Conservation (phyloP, 495 filamentous ascomycete species). For the Trichoderma reesei region DNA sequence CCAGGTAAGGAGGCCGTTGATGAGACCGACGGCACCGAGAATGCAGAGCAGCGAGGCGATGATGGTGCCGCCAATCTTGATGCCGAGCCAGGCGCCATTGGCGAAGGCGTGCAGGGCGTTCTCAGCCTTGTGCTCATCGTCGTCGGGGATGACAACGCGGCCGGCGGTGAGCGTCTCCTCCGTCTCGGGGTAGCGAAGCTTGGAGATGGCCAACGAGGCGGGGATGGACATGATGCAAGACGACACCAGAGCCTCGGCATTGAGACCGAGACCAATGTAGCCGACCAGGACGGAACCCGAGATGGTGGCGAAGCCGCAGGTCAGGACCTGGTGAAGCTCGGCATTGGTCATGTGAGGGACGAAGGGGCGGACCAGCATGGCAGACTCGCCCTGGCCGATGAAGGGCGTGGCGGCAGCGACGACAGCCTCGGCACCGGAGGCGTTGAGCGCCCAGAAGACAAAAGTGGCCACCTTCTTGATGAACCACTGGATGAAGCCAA, state of each 20-base stretch:
- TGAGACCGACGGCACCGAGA: constrained; percentile 65
- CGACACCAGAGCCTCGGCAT: constrained; percentile 79
- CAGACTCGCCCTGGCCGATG: constrained; percentile 88
- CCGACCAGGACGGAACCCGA: constrained; percentile 68
- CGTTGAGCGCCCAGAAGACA: constrained; percentile 81
- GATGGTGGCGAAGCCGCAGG: constrained; percentile 55
- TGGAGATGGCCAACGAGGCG: constrained; percentile 74
- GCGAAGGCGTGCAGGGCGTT: constrained; percentile 82
- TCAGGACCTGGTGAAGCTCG: constrained; percentile 88
- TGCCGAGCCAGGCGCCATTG: constrained; percentile 76
- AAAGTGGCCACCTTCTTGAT: constrained; percentile 75
- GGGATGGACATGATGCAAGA: constrained; percentile 90
- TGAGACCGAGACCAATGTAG: constrained; percentile 71
- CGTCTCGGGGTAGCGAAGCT: constrained; percentile 79
- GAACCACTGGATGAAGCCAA: constrained; percentile 75
- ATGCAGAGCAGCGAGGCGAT: constrained; percentile 70
- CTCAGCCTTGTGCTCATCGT: constrained; percentile 56
- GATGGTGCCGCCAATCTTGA: constrained; percentile 87
- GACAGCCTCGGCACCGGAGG: constrained; percentile 90
- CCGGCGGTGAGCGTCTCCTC: constrained; percentile 78
- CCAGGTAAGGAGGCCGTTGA: constrained; percentile 75
- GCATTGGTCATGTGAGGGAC: constrained; percentile 71
- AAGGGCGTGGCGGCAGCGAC: constrained; percentile 91
- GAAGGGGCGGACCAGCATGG: constrained; percentile 84
- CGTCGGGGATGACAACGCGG: constrained; percentile 64